Evolutionary conservation across 1,284 basidiomycete genomes (phyloP).

Genomic region (Sporisorium reilianum): DNA sequence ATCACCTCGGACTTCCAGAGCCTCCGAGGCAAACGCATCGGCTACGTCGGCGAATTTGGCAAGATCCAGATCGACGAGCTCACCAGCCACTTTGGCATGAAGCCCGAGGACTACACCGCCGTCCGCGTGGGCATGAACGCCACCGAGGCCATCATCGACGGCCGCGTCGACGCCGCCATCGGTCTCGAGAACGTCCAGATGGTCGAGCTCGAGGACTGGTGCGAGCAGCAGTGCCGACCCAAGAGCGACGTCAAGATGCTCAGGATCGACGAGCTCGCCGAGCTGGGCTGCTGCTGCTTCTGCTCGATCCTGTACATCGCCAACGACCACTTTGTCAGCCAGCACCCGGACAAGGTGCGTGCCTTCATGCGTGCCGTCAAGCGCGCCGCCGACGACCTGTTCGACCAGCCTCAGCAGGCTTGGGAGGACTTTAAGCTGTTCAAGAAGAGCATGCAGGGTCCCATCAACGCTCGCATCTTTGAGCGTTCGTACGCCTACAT

Average conservation of each 20-base stretch:
- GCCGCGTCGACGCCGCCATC: conserved; percentile 70
- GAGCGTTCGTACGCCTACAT: conserved; percentile 70
- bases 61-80: conserved; percentile 70
- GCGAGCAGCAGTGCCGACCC: conserved; percentile 66
- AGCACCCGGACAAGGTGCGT: conserved; percentile 67
- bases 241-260: conserved; percentile 70
- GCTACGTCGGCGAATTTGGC: conserved; percentile 71
- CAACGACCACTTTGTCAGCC: conserved; percentile 62
- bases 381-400: conserved; percentile 68
- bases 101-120: conserved; percentile 69
- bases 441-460: conserved; percentile 68
- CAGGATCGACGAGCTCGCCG: conserved; percentile 69
- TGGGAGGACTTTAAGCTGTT: conserved; percentile 69
- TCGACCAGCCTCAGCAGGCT: conserved; percentile 64
- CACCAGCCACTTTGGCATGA: conserved; percentile 60
- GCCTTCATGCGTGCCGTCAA: conserved; percentile 71
- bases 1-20: conserved; percentile 69
- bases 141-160: conserved; percentile 69
- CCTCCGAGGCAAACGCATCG: conserved; percentile 70
- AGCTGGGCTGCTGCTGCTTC: conserved; percentile 70
- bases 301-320: conserved; percentile 67
- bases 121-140: conserved; percentile 71
- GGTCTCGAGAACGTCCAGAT: conserved; percentile 70
- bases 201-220: conserved; percentile 70
- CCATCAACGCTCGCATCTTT: conserved; percentile 64